phyloP scores from a whole-genome alignment of 192 early-diverging fungal species.

The Gamsiella multidivaricata region DNA sequence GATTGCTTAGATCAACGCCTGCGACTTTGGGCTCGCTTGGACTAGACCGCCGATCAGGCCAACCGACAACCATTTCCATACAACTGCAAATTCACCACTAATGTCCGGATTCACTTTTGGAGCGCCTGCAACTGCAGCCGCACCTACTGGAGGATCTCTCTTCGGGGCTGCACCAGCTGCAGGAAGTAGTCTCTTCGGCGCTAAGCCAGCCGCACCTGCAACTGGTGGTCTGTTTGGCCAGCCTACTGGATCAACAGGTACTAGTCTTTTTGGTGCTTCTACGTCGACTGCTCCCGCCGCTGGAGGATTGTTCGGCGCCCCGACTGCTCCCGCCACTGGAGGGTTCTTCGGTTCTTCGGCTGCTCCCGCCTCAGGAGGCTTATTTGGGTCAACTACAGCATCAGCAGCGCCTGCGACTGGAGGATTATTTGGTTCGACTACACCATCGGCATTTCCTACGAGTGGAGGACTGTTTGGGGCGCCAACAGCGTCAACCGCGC shows the following conservation, averaged over 20 bases:
- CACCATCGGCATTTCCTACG: conserved; percentile 3
- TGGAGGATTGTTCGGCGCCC: conserved; percentile 24
- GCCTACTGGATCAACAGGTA: conserved; percentile 28
- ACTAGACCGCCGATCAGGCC: too few relatives aligned
- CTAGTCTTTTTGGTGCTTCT: conserved; percentile 20
- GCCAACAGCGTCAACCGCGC: conserved; percentile 16
- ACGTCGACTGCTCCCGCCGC: conserved; percentile 8
- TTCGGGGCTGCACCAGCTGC: conserved; percentile 41
- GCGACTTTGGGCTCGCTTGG: too few relatives aligned
- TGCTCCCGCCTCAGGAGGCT: conserved; percentile 17
- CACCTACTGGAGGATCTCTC: conserved; percentile 28
- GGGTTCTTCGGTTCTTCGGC: conserved; percentile 49
- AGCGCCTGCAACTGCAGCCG: conserved; percentile 30
- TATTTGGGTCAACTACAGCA: conserved; percentile 30
- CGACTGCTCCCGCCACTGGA: conserved; percentile 35
- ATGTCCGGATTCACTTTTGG: conserved; percentile 54
- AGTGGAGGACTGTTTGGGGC: conserved; percentile 24
- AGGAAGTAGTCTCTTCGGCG: conserved; percentile 34
- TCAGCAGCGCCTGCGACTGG: conserved; percentile 51
- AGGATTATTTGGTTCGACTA: conserved; percentile 23
- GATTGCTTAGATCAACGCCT: too few relatives aligned
- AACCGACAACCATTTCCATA: too few relatives aligned
- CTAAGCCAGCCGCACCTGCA: conserved; percentile 33
- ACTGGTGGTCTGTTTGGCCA: conserved; percentile 39
- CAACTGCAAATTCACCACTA: neutral